Evolutionary conservation across 2,329 filamentous ascomycete species (phyloP).

Genomic region (Aquanectria penicillioides): DNA sequence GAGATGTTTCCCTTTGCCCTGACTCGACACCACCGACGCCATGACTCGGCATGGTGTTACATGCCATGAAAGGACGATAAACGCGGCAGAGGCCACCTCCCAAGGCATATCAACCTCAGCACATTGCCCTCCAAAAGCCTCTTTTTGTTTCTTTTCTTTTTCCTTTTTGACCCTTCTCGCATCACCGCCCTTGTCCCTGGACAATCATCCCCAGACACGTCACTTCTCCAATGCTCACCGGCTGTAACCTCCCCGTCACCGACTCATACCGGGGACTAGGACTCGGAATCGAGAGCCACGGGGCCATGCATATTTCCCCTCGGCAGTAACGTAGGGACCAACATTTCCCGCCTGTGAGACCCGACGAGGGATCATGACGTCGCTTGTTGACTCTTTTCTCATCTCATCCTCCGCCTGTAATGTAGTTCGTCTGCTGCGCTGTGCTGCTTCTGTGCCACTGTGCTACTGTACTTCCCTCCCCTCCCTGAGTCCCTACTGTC

Average conservation of each 20-base stretch:
- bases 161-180: too few species aligned
- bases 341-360: neutral
- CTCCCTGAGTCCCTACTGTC: too few species aligned
- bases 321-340: slow-evolving; percentile 2
- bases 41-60: slow-evolving; percentile 13
- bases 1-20: slow-evolving; percentile 3
- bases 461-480: slow-evolving; percentile 25
- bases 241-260: slow-evolving; percentile 32
- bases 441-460: too few species aligned
- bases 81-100: slow-evolving; percentile 9
- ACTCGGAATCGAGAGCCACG: slow-evolving; percentile 30
- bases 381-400: slow-evolving; percentile 29
- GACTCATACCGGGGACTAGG: slow-evolving; percentile 26
- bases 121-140: slow-evolving; percentile 2
- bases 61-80: slow-evolving; percentile 12
- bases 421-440: too few species aligned
- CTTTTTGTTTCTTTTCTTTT: too few species aligned
- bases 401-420: neutral
- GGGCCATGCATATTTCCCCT: slow-evolving; percentile 21
- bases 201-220: slow-evolving; percentile 33
- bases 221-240: slow-evolving; percentile 29
- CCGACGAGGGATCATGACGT: slow-evolving; percentile 21
- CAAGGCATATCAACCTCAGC: neutral
- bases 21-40: slow-evolving; percentile 5
- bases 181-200: slow-evolving; percentile 20